Evolutionary conservation across 495 filamentous ascomycete species (phyloP), one percentile per base, ranked within the genome.

Genomic region (Glarea lozoyensis): DNA sequence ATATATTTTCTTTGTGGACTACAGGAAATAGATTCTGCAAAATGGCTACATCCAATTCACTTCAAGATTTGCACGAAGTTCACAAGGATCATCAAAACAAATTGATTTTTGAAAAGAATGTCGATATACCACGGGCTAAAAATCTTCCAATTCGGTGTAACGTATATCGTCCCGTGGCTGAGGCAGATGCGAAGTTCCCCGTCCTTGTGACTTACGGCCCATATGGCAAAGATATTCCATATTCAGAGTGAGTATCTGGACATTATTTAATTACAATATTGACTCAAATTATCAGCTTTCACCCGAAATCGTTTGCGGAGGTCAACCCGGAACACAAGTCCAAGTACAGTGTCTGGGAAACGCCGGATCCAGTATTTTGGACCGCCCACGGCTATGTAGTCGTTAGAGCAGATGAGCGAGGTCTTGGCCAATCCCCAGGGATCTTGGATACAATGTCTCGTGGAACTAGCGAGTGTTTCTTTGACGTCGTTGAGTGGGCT

Each of bases 171-270:
- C 40, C 40, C 10, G 2, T 13, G 2, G 18, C 2, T 7, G 9
- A 9, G 2, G 29, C 22, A 24, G 17, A 29, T 12, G n/a, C 17
- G 2, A 43, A 17, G 16, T 22, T 9, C n/a, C 40, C 40, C 6
- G 71, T 72, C 0, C 49, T 77, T 0, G 60, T 72, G 4, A 76
- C 73, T 4, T 74, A 73, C 46, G 71, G 71, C 0, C 77, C 78
- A 2, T 82, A 82, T 45, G 78, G 76, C n/a, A 81, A 82, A 46
- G 77, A 81, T 52, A 66, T 70, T 6, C 63, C 56, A 23, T 75
- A 72, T 52, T 43, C 53, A 27, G 54, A 57, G 51, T 66, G 46
- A 20, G 58, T 51, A 29, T 12, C 23, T 24, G 37, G 38, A 33
- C 23, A 29, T 12, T 32, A 19, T 15, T 7, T 25, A 20, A 36